Percentiles rank a stretch among this genome's conserved stretches.
Evolutionary conservation across 768 basidiomycete genomes (phyloP).

Genomic region (Strobilomyces confusus): DNA sequence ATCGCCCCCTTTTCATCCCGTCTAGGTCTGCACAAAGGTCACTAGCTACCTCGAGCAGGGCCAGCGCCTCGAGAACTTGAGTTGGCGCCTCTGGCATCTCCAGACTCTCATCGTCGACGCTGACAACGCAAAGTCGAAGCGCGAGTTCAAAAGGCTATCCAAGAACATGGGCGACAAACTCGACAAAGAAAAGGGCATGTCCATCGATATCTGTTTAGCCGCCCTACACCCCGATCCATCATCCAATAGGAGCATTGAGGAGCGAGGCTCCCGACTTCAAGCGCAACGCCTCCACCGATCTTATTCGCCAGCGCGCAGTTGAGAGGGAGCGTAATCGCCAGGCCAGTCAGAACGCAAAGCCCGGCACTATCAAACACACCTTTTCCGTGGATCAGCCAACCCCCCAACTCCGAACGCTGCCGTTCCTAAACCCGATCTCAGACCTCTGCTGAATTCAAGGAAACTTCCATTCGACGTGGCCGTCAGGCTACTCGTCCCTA

Average conservation of each 20-base stretch:
- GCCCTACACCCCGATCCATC: slow-evolving; percentile 14
- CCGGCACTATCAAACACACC: slow-evolving; percentile 76
- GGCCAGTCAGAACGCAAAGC: slow-evolving; percentile 54
- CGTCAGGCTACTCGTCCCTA: no score
- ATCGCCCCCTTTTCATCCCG: slow-evolving; percentile 5
- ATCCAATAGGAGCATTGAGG: slow-evolving; percentile 66
- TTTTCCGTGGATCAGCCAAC: slow-evolving; percentile 75
- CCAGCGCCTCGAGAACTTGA: slow-evolving; percentile 86
- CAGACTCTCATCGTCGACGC: slow-evolving; percentile 89
- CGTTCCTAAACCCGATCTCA: slow-evolving; percentile 58
- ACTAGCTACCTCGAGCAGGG: slow-evolving; percentile 89
- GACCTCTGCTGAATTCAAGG: slow-evolving; percentile 65
- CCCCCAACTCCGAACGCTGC: background rate
- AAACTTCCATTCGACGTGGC: no score
- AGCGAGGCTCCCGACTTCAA: slow-evolving; percentile 80
- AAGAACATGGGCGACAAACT: slow-evolving; percentile 88
- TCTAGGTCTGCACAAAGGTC: slow-evolving; percentile 86
- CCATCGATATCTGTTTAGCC: slow-evolving; percentile 27
- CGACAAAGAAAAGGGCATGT: slow-evolving; percentile 91
- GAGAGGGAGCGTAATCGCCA: slow-evolving; percentile 81
- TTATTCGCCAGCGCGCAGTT: slow-evolving; percentile 50
- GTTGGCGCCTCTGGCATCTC: slow-evolving; percentile 90
- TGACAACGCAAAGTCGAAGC: slow-evolving; percentile 82
- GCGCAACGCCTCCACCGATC: slow-evolving; percentile 62
- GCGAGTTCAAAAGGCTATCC: slow-evolving; percentile 86